Percentiles rank a stretch among this genome's conserved stretches.
Evolutionary conservation across 805 yeast species (phyloP).

Genomic region (Pichia gijzeniarum): DNA sequence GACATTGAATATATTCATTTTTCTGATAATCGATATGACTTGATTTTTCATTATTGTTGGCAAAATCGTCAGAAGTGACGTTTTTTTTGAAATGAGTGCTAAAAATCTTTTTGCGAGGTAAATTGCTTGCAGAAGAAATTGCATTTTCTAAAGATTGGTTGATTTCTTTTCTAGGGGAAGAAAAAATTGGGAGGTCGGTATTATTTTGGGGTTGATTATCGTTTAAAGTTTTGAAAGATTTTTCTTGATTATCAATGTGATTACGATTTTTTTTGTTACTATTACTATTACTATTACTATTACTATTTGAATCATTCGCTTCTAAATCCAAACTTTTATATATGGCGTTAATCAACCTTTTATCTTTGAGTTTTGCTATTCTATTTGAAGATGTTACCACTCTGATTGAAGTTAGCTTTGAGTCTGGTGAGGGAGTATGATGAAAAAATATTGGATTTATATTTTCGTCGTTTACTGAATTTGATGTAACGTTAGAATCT

Average conservation of each 20-base stretch:
- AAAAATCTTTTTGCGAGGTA: not conserved
- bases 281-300: not conserved
- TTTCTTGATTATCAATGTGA: not conserved
- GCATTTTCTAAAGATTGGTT: conserved; percentile 3
- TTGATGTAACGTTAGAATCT: conserved; percentile 7
- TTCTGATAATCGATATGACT: not conserved
- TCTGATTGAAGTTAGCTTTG: conserved; percentile 6
- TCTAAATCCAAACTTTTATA: conserved; percentile 4
- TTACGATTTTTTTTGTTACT: not conserved
- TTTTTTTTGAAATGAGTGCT: no score
- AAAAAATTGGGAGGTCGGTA: not conserved
- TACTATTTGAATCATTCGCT: not conserved
- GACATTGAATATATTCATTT: not conserved
- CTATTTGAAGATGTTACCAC: conserved; percentile 9
- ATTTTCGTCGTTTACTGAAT: conserved; percentile 4
- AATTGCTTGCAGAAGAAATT: not conserved
- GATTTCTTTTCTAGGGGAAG: conserved; percentile 6
- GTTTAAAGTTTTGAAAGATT: conserved; percentile 1
- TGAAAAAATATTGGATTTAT: conserved; percentile 9
- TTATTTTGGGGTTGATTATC: not conserved
- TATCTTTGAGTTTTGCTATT: conserved; percentile 7
- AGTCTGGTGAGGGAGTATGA: conserved; percentile 9
- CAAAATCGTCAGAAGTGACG: no score
- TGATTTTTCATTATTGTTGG: no score
- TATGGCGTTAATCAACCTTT: conserved; percentile 8